A percentile compares a stretch with the other conserved stretches of the same genome.
phyloP scores from a whole-genome alignment of 305 asterid genomes.

The Petunia hybrid region DNA sequence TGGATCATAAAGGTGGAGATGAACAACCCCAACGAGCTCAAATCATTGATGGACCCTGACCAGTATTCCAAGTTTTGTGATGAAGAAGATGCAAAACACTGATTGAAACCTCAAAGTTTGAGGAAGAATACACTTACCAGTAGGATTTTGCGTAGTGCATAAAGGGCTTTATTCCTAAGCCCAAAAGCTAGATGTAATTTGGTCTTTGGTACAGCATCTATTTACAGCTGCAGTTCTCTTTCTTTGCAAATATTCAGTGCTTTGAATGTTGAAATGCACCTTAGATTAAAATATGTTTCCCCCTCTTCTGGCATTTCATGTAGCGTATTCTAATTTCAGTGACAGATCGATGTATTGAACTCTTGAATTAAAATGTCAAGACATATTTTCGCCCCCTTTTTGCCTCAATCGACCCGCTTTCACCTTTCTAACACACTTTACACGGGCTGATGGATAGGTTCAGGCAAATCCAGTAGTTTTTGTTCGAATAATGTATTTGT shows the following conservation, averaged over 20 bases:
- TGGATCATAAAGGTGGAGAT: slow-evolving; percentile 95
- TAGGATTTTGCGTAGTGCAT: slow-evolving; percentile 8
- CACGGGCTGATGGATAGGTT: too few species aligned
- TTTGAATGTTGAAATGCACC: neutral
- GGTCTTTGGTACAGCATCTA: neutral
- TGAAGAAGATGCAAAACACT: slow-evolving; percentile 83
- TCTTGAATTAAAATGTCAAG: neutral
- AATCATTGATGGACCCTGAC: slow-evolving; percentile 65
- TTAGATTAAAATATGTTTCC: neutral
- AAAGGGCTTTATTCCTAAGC: slow-evolving; percentile 9
- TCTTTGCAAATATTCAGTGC: slow-evolving; percentile 9
- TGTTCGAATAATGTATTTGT: too few species aligned
- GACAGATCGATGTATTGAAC: neutral
- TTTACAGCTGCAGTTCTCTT: neutral
- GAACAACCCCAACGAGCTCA: slow-evolving; percentile 54
- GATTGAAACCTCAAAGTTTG: slow-evolving; percentile 38
- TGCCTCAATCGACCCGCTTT: neutral
- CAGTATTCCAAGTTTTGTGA: slow-evolving; percentile 77
- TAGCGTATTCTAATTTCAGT: neutral
- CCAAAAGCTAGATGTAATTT: neutral
- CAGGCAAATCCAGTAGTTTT: too few species aligned
- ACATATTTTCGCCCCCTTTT: neutral
- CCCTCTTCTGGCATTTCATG: neutral
- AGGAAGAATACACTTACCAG: neutral
- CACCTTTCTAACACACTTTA: neutral